Evolutionary conservation across 177 flowering plant species (phyloP).

Genomic region (Vitis hybrid): DNA sequence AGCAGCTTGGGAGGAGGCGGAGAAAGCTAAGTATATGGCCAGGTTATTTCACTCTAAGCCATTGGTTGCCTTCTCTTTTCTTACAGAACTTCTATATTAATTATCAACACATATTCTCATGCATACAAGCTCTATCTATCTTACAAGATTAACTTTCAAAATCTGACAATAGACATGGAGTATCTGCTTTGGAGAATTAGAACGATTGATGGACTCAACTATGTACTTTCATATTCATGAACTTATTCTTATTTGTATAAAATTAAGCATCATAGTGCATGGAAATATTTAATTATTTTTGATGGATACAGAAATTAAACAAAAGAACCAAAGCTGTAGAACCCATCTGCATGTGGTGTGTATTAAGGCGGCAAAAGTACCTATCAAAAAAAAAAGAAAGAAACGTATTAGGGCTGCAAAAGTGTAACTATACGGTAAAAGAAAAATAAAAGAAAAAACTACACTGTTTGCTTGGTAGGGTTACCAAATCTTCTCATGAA

Average conservation of each 20-base stretch:
- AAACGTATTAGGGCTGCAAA: no score
- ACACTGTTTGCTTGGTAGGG: no score
- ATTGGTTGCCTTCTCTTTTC: background rate
- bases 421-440: no score
- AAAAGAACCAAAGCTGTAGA: no score
- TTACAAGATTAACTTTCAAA: background rate
- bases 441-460: no score
- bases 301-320: background rate
- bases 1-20: slow-evolving; percentile 95
- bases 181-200: background rate
- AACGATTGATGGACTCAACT: background rate
- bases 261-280: background rate
- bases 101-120: background rate
- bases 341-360: no score
- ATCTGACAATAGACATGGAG: background rate
- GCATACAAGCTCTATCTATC: background rate
- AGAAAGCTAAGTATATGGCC: slow-evolving; percentile 80
- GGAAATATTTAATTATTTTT: background rate
- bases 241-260: background rate
- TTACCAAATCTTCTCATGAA: no score
- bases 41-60: slow-evolving; percentile 44
- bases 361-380: no score
- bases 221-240: background rate
- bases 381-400: no score
- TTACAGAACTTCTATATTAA: background rate